These are phyloP conservation scores for Leccinum pallidistipes DNA, from an alignment of 1,284 basidiomycete species.

Conservation along the genomic window DNA sequence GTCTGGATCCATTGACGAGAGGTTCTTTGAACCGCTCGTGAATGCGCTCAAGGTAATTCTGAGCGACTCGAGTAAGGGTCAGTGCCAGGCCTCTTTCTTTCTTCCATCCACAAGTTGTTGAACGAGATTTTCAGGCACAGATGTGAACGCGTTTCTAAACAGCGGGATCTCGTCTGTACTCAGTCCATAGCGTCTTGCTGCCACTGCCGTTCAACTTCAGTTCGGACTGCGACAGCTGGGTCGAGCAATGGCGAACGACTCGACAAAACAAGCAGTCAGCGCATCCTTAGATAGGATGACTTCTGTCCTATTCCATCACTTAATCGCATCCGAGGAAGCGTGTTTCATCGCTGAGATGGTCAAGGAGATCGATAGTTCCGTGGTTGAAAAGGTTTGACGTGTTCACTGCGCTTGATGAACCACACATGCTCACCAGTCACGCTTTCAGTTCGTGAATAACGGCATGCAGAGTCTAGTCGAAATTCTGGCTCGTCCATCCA, in stretches of 20 bases:
- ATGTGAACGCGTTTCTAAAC: conserved; percentile 51
- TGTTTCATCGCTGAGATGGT: conserved; percentile 79
- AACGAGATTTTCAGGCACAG: conserved; percentile 31
- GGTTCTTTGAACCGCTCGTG: conserved; percentile 62
- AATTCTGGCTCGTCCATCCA: conserved; percentile 44
- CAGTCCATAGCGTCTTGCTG: conserved; percentile 79
- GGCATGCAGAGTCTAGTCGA: conserved; percentile 67
- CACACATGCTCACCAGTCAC: neutral
- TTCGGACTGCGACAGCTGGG: conserved; percentile 72
- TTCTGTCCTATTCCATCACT: conserved; percentile 64
- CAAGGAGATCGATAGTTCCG: conserved; percentile 59
- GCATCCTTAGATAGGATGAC: conserved; percentile 63
- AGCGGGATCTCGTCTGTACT: conserved; percentile 65
- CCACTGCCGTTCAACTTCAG: conserved; percentile 75
- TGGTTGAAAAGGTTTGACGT: conserved; percentile 61
- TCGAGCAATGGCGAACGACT: conserved; percentile 57
- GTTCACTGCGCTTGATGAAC: neutral
- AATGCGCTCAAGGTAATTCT: conserved; percentile 62
- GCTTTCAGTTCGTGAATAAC: conserved; percentile 67
- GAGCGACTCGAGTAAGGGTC: conserved; percentile 52
- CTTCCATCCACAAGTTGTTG: too few species aligned
- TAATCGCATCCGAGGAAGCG: conserved; percentile 72
- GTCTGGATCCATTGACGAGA: conserved; percentile 47
- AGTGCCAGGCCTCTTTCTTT: neutral
- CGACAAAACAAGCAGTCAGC: conserved; percentile 51